A percentile compares a stretch with the other conserved stretches of the same genome.
phyloP scores from a whole-genome alignment of 1,139 yeast genomes.

The Suhomyces taliae region DNA sequence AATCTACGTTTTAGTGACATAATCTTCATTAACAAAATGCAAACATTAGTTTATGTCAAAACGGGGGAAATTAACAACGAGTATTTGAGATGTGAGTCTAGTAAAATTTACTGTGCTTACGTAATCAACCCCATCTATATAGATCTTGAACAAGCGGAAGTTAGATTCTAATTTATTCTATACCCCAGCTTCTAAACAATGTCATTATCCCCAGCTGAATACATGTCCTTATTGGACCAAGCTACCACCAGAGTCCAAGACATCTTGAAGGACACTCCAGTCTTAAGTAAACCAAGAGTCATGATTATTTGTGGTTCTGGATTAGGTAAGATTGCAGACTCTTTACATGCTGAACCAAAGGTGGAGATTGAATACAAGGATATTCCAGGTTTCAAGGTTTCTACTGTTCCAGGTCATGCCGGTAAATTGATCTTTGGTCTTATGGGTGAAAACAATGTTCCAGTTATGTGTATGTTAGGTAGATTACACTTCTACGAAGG shows the following conservation, averaged over 20 bases:
- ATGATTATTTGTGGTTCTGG: slow-evolving; percentile 95
- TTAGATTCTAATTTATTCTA: slow-evolving; percentile 8
- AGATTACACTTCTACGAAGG: slow-evolving; percentile 93
- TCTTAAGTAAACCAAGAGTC: slow-evolving; percentile 49
- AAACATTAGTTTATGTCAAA: too few species aligned
- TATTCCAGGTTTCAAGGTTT: slow-evolving; percentile 77
- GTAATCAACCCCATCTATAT: background rate
- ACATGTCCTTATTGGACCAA: slow-evolving; percentile 19
- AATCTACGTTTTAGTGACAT: background rate
- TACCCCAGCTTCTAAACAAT: background rate
- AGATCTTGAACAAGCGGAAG: background rate
- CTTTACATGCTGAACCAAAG: slow-evolving; percentile 40
- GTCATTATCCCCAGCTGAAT: slow-evolving; percentile 17
- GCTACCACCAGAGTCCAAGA: slow-evolving; percentile 22
- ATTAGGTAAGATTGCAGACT: slow-evolving; percentile 76
- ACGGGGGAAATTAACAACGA: too few species aligned
- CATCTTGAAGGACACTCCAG: slow-evolving; percentile 17
- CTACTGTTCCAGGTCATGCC: slow-evolving; percentile 89
- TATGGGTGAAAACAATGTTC: slow-evolving; percentile 67
- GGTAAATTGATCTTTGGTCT: slow-evolving; percentile 80
- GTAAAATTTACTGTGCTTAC: background rate
- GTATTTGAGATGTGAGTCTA: too few species aligned
- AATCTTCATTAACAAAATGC: too few species aligned
- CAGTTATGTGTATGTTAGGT: slow-evolving; percentile 93
- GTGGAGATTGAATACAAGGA: slow-evolving; percentile 59